Evolutionary conservation across 192 early-diverging fungal species (phyloP), one percentile per base, ranked within the genome.

Genomic region (Chytriomyces hyalinus): DNA sequence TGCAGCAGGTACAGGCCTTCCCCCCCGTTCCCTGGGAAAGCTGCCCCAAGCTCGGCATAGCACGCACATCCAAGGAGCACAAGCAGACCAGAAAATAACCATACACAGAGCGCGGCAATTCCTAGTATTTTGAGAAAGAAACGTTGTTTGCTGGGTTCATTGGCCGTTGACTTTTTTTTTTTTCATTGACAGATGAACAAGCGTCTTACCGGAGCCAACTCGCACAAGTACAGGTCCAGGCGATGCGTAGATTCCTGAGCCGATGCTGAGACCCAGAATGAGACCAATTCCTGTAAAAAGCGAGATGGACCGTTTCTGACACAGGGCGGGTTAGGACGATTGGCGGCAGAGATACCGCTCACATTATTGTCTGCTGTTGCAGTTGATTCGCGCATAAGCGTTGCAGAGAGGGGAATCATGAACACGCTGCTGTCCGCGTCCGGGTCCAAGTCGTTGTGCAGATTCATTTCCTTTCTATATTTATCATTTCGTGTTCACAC

Each of bases 41-140:
- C 92, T 49, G 95, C 86, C 0, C 97, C 97, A 26, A 98, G 83
- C 80, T 98, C 97, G 10, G 94, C 92, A 78, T 97, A 98, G 67
- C 93, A 94, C 13, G 93, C 83, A 0, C 92, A 92, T 47, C 97
- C 97, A 11, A 89, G 87, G 66, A 94, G 89, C 4, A 95, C 92
- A 26, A 87, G 50, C 63, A 83, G 6, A 20, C 86, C 83, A 20
- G 80, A 77, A 7, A 67, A 22, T 6, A 83, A 3, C 85, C 85
- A 87, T 10, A 87, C 80, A 22, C 15, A 46, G 2, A 87, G 72
- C 7, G 82, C 70, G 1, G 77, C 79, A 24, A 64, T 22, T 5
- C 49, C 53, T 57, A 15, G 36, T 66, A 22, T n/a, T n/a, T n/a
- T n/a, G n/a, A 66, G n/a, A 24, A 48, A 24, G 15, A 1, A 66